A percentile compares a stretch with the other conserved stretches of the same genome.
These are phyloP conservation scores for Fusarium fujikuroi DNA, from an alignment of 2,329 filamentous ascomycete species.

Conservation along the genomic window DNA sequence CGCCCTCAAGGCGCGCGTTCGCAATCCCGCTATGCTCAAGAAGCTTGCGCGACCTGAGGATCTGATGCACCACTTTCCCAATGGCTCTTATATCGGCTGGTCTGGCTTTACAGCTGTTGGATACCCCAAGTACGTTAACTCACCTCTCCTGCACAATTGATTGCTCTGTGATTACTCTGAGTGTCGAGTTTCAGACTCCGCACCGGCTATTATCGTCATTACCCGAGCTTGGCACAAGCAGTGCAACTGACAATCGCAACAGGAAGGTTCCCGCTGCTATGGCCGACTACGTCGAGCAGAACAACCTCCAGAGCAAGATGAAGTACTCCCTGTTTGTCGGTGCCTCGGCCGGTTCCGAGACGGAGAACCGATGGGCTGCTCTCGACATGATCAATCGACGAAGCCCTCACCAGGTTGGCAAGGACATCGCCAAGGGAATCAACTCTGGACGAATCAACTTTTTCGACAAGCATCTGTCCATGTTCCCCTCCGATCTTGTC, in stretches of 20 bases:
- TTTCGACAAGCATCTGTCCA: slow-evolving; percentile 92
- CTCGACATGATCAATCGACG: slow-evolving; percentile 91
- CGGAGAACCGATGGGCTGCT: slow-evolving; percentile 89
- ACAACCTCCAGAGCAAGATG: slow-evolving; percentile 82
- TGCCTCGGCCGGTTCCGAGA: slow-evolving; percentile 89
- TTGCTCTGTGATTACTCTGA: not conserved
- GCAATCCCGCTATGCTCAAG: slow-evolving; percentile 79
- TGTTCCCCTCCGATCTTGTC: slow-evolving; percentile 89
- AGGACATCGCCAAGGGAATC: slow-evolving; percentile 89
- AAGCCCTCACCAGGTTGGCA: slow-evolving; percentile 88
- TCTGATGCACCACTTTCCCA: slow-evolving; percentile 81
- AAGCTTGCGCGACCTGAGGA: slow-evolving; percentile 85
- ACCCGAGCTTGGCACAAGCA: slow-evolving; percentile 30
- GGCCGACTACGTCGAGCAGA: slow-evolving; percentile 89
- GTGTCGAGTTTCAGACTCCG: not conserved
- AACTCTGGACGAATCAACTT: slow-evolving; percentile 90
- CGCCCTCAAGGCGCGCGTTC: slow-evolving; percentile 78
- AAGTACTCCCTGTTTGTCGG: slow-evolving; percentile 90
- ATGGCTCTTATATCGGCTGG: slow-evolving; percentile 90
- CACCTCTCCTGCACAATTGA: not conserved
- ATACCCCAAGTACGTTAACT: slow-evolving; percentile 74
- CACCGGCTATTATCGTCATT: slow-evolving; percentile 30
- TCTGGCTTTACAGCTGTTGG: slow-evolving; percentile 91
- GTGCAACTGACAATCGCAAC: not conserved
- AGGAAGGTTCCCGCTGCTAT: slow-evolving; percentile 86